Conservation (phyloP, 192 early-diverging fungal genomes). For the Gigaspora rosea region DNA sequence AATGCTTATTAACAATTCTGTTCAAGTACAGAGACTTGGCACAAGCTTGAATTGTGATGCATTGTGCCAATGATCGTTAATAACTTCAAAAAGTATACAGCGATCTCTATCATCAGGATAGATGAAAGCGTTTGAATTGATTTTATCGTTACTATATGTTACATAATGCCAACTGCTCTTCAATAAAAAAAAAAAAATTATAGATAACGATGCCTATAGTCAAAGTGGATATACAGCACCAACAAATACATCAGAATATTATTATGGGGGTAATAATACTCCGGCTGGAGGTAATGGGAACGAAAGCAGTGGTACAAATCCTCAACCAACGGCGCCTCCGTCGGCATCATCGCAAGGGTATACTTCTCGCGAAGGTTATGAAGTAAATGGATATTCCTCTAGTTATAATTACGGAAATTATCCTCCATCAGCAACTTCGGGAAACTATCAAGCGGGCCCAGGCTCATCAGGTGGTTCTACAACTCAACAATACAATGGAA, state of each 20-base stretch:
- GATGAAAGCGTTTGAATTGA: not conserved
- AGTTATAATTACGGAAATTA: slow-evolving; percentile 16
- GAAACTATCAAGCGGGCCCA: not conserved
- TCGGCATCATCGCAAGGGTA: slow-evolving; percentile 23
- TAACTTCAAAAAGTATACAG: not conserved
- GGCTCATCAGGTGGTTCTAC: not conserved
- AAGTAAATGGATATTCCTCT: slow-evolving; percentile 5
- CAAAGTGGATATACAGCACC: slow-evolving; percentile 29
- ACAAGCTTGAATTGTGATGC: not conserved
- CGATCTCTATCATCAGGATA: too few species aligned
- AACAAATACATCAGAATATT: slow-evolving; percentile 21
- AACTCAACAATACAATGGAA: not conserved
- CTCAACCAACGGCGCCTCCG: not conserved
- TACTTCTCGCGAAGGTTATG: slow-evolving; percentile 11
- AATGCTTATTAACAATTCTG: not conserved
- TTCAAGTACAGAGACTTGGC: not conserved
- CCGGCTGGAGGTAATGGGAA: slow-evolving; percentile 1
- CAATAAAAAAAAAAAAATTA: not conserved
- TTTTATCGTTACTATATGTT: not conserved
- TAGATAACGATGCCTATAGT: slow-evolving; percentile 33
- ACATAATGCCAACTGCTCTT: not conserved
- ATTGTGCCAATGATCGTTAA: not conserved
- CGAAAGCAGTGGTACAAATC: slow-evolving; percentile 6
- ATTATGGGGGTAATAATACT: slow-evolving; percentile 11
- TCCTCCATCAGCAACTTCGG: not conserved